Conservation (phyloP, 2,329 filamentous ascomycete species). For the Fusarium nurragi region DNA sequence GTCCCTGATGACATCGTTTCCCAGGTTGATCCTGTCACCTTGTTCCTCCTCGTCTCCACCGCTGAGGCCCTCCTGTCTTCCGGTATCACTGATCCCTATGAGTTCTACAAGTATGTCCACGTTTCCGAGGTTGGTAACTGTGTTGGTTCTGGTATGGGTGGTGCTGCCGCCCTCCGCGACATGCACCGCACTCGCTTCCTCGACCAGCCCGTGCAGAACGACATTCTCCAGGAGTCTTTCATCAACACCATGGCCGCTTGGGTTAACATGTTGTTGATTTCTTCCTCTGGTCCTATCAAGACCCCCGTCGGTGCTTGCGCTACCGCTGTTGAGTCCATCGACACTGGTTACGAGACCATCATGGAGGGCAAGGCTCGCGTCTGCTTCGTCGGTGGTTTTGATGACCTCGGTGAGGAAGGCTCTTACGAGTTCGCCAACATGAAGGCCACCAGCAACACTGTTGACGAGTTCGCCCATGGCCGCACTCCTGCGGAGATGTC, state of each 20-base stretch:
- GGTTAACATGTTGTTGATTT: conserved; percentile 99
- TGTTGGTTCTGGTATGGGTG: conserved; percentile 97
- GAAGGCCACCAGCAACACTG: conserved; percentile 98
- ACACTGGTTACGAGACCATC: conserved; percentile 98
- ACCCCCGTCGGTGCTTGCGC: conserved; percentile 98
- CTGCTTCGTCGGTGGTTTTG: conserved; percentile 97
- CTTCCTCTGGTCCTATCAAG: conserved; percentile 97
- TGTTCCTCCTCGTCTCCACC: conserved; percentile 94
- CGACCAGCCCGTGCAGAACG: conserved; percentile 97
- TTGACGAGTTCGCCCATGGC: conserved; percentile 94
- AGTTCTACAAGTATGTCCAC: conserved; percentile 99
- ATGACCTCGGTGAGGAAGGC: conserved; percentile 99
- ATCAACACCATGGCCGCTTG: conserved; percentile 99
- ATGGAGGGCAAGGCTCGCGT: conserved; percentile 97
- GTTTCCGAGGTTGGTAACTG: conserved; percentile 98
- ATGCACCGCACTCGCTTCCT: conserved; percentile 99
- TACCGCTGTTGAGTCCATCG: conserved; percentile 95
- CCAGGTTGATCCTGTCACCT: conserved; percentile 95
- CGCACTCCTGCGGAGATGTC: conserved; percentile 98
- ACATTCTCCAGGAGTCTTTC: conserved; percentile 98
- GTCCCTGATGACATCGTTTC: conserved; percentile 97
- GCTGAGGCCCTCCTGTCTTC: conserved; percentile 89
- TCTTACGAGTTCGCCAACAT: conserved; percentile 99
- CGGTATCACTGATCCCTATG: conserved; percentile 98
- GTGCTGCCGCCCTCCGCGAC: conserved; percentile 87